Evolutionary conservation across 2,329 filamentous ascomycete genomes (phyloP).

Genomic region (Fusarium vanettenii): DNA sequence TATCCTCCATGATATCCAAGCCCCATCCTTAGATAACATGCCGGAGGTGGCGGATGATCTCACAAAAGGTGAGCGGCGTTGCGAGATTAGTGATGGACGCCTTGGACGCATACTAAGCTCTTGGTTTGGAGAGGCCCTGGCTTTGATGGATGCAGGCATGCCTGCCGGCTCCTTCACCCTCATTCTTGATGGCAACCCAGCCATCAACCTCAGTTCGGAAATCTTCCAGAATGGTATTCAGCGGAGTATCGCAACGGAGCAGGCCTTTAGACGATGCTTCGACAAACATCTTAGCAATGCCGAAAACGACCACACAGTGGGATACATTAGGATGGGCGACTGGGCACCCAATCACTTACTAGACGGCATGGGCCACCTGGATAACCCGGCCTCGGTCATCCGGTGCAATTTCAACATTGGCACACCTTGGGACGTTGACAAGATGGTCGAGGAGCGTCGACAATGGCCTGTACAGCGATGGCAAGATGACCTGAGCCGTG

Average conservation of each 20-base stretch:
- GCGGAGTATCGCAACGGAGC: neutral
- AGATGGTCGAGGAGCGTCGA: neutral
- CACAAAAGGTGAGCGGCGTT: neutral
- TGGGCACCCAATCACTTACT: neutral
- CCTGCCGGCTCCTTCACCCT: conserved; percentile 4
- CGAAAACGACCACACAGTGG: too few relatives aligned
- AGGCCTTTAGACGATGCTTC: neutral
- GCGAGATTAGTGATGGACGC: neutral
- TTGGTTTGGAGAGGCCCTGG: neutral
- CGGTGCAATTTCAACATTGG: conserved; percentile 3
- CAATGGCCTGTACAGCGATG: neutral
- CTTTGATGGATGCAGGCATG: neutral
- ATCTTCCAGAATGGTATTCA: conserved; percentile 4
- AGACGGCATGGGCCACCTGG: neutral
- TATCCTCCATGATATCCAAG: neutral
- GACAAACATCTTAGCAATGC: neutral
- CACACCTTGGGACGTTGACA: neutral
- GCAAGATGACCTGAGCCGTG: neutral
- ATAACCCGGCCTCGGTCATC: neutral
- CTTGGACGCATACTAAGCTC: neutral
- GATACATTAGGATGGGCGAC: too few relatives aligned
- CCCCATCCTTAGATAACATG: neutral
- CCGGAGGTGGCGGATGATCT: neutral
- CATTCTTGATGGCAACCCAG: neutral
- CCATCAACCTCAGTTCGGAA: neutral